Conservation (phyloP, 2,329 filamentous ascomycete species). For the Metarhizium album region DNA sequence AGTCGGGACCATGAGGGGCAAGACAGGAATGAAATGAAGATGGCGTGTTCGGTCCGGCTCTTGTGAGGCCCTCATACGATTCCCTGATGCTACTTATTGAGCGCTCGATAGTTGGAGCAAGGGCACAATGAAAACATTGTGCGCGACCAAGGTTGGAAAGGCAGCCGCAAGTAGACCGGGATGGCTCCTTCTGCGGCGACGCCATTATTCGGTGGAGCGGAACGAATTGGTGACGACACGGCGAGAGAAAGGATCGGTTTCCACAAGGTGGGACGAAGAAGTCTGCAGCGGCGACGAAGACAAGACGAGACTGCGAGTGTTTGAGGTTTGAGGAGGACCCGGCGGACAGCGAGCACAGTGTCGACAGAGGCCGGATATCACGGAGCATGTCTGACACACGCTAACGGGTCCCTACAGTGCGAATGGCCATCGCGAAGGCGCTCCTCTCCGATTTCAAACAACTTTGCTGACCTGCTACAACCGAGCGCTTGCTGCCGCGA, state of each 20-base stretch:
- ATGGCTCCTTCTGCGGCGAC: neutral
- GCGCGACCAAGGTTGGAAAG: neutral
- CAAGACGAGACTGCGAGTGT: constrained; percentile 5
- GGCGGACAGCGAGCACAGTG: neutral
- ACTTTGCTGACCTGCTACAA: too few species aligned
- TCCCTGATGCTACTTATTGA: too few species aligned
- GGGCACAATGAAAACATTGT: neutral
- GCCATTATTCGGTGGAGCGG: neutral
- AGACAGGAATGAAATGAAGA: neutral
- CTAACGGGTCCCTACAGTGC: too few species aligned
- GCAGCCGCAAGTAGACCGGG: neutral
- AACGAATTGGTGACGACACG: neutral
- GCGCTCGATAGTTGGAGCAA: too few species aligned
- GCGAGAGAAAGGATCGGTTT: neutral
- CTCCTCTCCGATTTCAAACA: too few species aligned
- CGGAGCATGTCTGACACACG: too few species aligned
- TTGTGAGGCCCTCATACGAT: too few species aligned
- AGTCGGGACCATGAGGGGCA: neutral
- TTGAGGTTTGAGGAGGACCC: neutral
- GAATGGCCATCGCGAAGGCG: too few species aligned
- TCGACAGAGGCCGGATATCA: too few species aligned
- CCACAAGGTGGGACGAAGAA: neutral
- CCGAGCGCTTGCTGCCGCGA: too few species aligned
- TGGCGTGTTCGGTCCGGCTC: neutral
- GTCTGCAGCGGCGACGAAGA: neutral